Conservation (phyloP, 768 basidiomycete genomes). For the Naganishia friedmannii region DNA sequence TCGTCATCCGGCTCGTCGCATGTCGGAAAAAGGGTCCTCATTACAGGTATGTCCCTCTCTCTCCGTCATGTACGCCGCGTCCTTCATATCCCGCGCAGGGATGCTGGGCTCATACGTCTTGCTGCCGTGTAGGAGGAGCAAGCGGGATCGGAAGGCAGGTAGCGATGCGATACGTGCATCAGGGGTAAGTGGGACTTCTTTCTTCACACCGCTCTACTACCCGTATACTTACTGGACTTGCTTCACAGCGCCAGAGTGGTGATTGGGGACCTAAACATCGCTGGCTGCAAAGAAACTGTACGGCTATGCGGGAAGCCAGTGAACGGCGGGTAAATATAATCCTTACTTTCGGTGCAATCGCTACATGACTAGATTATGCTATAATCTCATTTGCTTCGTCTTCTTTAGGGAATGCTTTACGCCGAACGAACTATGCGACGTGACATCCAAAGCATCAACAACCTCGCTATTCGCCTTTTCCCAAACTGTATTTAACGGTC, state of each 20-base stretch:
- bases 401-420: slow-evolving; percentile 10
- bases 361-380: neutral
- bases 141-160: slow-evolving; percentile 30
- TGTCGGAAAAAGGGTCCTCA: slow-evolving; percentile 25
- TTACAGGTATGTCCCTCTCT: slow-evolving; percentile 27
- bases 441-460: slow-evolving; percentile 17
- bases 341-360: neutral
- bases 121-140: slow-evolving; percentile 20
- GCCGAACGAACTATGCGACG: slow-evolving; percentile 1
- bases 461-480: slow-evolving; percentile 4
- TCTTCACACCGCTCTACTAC: neutral
- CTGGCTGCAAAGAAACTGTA: slow-evolving; percentile 22
- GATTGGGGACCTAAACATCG: slow-evolving; percentile 28
- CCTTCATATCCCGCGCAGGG: neutral
- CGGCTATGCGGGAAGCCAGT: slow-evolving; percentile 8
- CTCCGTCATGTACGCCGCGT: neutral
- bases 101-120: neutral
- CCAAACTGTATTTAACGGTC: neutral
- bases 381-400: neutral
- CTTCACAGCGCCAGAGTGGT: slow-evolving; percentile 26
- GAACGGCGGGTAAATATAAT: neutral
- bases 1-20: slow-evolving; percentile 1
- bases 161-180: slow-evolving; percentile 27
- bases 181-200: slow-evolving; percentile 13
- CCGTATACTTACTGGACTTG: neutral